Evolutionary conservation across 306 rosid genomes (phyloP).

Genomic region (Sphenostylis stenocarpa): DNA sequence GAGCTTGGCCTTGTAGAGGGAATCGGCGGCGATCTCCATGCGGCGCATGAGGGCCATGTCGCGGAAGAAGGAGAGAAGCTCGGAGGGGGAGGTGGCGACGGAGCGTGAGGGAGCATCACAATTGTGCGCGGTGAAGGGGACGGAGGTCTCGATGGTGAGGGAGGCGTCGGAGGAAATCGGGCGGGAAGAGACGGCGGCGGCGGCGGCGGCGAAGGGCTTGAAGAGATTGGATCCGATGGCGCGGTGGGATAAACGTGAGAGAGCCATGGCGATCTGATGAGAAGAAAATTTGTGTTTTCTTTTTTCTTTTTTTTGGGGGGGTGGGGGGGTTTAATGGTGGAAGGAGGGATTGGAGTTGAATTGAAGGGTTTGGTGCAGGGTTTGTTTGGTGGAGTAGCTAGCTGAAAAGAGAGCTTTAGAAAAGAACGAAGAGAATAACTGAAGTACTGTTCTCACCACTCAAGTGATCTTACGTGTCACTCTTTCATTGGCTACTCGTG

Average conservation of each 20-base stretch:
- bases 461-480: too few species aligned
- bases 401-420: too few species aligned
- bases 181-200: constrained; percentile 47
- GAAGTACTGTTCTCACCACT: too few species aligned
- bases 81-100: constrained; percentile 60
- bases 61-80: constrained; percentile 67
- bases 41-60: constrained; percentile 88
- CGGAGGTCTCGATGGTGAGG: constrained; percentile 68
- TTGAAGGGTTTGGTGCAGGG: too few species aligned
- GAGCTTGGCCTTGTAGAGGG: constrained; percentile 90
- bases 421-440: too few species aligned
- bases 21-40: constrained; percentile 95
- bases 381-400: too few species aligned
- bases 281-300: too few species aligned
- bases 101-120: constrained; percentile 77
- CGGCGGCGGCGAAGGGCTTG: constrained; percentile 50
- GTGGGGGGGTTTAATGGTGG: too few species aligned
- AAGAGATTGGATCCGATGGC: constrained; percentile 37
- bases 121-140: constrained; percentile 77
- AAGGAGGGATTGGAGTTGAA: too few species aligned
- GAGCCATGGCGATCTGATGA: constrained; percentile 56
- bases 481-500: too few species aligned
- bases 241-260: constrained; percentile 43
- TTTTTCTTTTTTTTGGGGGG: too few species aligned
- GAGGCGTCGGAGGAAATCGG: constrained; percentile 41